Percentiles rank a stretch among this genome's conserved stretches.
These are phyloP conservation scores for Crithidia mellificae DNA, from an alignment of 208 protist genomes.

Conservation along the genomic window DNA sequence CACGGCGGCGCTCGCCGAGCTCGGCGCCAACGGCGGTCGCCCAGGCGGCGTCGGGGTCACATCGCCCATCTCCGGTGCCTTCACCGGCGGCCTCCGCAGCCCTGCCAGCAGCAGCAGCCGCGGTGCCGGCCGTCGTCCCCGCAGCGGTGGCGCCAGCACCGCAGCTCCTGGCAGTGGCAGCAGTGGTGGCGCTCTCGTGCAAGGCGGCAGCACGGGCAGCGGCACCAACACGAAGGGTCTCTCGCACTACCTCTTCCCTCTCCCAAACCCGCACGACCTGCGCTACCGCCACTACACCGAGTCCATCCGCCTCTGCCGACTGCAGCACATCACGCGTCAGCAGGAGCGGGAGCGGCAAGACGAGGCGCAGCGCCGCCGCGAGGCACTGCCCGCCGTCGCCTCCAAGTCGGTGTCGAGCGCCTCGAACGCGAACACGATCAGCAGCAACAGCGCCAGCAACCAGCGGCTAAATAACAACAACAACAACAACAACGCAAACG, in stretches of 20 bases:
- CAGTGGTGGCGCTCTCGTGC: too few species aligned
- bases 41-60: not conserved
- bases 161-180: too few species aligned
- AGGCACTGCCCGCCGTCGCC: conserved; percentile 7
- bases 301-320: conserved; percentile 22
- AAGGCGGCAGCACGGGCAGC: not conserved
- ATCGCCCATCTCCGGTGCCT: conserved; percentile 17
- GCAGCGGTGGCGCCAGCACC: not conserved
- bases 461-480: not conserved
- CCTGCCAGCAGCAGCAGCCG: not conserved
- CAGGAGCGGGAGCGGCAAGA: conserved; percentile 9
- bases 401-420: conserved; percentile 1
- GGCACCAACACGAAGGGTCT: too few species aligned
- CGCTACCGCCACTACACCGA: conserved; percentile 40
- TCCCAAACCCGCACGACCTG: conserved; percentile 61
- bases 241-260: conserved; percentile 36
- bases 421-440: conserved; percentile 2
- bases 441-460: not conserved
- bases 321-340: conserved; percentile 15
- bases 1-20: not conserved
- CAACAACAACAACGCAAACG: not conserved
- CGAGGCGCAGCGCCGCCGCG: conserved; percentile 7
- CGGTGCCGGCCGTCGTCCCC: not conserved
- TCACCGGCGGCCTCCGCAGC: not conserved
- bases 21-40: not conserved